phyloP scores from a whole-genome alignment of 2,329 filamentous ascomycete genomes.

The Gnomoniopsis sp. region DNA sequence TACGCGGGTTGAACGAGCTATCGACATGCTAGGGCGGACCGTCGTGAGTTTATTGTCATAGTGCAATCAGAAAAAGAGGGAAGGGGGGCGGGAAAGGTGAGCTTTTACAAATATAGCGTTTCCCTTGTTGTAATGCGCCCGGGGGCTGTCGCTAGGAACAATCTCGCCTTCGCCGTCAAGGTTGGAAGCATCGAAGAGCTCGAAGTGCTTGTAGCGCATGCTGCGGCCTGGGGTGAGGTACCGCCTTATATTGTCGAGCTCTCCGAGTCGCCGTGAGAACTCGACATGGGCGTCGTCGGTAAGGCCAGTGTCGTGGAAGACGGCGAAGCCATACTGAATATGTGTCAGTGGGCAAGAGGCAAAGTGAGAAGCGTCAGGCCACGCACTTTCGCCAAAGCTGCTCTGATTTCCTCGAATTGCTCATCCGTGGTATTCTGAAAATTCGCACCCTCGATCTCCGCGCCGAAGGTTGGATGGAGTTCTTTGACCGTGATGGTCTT shows the following conservation, averaged over 20 bases:
- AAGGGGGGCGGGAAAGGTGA: background rate
- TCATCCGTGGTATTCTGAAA: constrained; percentile 30
- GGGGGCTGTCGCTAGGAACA: constrained; percentile 36
- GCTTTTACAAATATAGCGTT: constrained; percentile 41
- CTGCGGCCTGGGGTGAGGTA: constrained; percentile 44
- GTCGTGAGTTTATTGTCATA: too few relatives aligned
- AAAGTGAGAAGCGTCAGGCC: background rate
- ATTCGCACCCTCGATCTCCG: constrained; percentile 30
- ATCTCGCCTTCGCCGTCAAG: constrained; percentile 44
- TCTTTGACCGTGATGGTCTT: constrained; percentile 21
- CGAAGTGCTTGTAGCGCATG: constrained; percentile 42
- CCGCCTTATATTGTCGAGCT: constrained; percentile 51
- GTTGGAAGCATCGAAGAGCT: constrained; percentile 58
- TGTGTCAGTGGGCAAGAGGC: background rate
- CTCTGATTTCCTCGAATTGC: constrained; percentile 28
- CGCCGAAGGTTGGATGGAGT: constrained; percentile 25
- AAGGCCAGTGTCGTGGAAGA: constrained; percentile 48
- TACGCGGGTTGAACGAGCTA: constrained; percentile 51
- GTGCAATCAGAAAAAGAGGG: background rate
- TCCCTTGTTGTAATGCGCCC: constrained; percentile 38
- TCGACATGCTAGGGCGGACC: constrained; percentile 42
- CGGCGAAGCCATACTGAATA: constrained; percentile 38
- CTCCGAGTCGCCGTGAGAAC: constrained; percentile 48
- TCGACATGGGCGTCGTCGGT: constrained; percentile 48
- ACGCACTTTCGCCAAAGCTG: constrained; percentile 31